Base-by-base conservation (phyloP, 441 rosid species). In the Rhodomyrtus psidioides region DNA sequence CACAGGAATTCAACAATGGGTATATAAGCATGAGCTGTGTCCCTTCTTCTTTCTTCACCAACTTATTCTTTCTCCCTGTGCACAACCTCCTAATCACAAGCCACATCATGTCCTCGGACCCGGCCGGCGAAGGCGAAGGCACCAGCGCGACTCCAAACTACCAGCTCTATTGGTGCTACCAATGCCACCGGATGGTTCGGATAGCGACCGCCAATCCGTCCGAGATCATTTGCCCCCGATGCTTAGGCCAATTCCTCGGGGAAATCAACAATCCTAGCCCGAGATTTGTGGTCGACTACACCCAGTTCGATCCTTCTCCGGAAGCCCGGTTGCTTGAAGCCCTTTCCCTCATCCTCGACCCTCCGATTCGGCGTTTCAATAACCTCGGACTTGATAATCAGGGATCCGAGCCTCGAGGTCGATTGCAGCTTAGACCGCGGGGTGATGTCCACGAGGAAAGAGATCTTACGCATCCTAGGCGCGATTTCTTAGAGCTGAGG, bases 91-190 rank as follows among this genome's bases (percentile, higher is more conserved):
- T 39, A 70, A 39, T 39, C 79, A 70, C 42, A 39, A 84, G 86
- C 70, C 74, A n/a, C 83, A 55, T 59, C 82, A 91, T 92, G 95
- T 92, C 96, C 87, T 51, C 57, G 82, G 92, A 92, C 90, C 93
- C 91, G 27, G 93, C 95, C 9, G 85, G 91, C 55, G 83, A 23
- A 87, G 85, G 91, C 55, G 83, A 23, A 87, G 88, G 83, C 70
- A 60, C 84, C 44, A 42, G 49, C 44, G n/a, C 23, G n/a, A 57
- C n/a, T 12, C 44, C 55, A 81, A 87, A 85, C 58, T 86, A 76
- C 84, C 95, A 88, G 86, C 92, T 90, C 42, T 95, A 94, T 86
- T 94, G 98, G 99, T 96, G 99, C 93, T 94, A 94, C 89, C 95
- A 89, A 6, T 96, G 97, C 89, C 93, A 93, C 84, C 92, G 92